Conservation (phyloP, 177 flowering plant genomes). For the Telopea speciosissima region DNA sequence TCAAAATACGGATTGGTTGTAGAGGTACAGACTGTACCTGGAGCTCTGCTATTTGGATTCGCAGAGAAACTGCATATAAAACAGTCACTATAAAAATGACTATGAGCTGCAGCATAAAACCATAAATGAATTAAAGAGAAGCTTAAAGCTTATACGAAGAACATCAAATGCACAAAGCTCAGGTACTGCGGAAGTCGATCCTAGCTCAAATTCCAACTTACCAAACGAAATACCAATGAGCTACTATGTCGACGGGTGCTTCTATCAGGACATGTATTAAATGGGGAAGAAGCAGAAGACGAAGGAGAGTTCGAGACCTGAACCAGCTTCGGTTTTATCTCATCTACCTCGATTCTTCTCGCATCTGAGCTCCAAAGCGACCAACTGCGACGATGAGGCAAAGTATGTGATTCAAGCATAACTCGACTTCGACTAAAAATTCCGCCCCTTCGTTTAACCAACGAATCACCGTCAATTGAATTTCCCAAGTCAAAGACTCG, state of each 20-base stretch:
- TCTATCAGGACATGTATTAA: constrained; percentile 6
- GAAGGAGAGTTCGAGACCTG: constrained; percentile 15
- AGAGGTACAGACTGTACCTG: constrained; percentile 39
- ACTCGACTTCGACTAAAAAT: constrained; percentile 32
- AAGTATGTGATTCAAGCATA: constrained; percentile 18
- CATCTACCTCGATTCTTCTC: constrained; percentile 14
- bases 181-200: not conserved
- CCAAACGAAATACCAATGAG: constrained; percentile 28
- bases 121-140: not conserved
- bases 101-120: constrained; percentile 40
- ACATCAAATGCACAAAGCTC: not conserved
- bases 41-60: constrained; percentile 34
- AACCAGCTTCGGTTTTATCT: constrained; percentile 17
- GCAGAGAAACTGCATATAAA: constrained; percentile 36
- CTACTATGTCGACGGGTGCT: constrained; percentile 16
- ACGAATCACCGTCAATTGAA: not conserved
- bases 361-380: constrained; percentile 7
- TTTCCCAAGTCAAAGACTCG: constrained; percentile 11
- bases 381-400: constrained; percentile 21
- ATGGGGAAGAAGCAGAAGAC: constrained; percentile 9
- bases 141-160: constrained; percentile 1
- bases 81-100: constrained; percentile 36
- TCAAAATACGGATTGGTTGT: not conserved
- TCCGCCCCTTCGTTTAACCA: constrained; percentile 4
- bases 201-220: constrained; percentile 13